Percentiles rank a stretch among this genome's conserved stretches.
Evolutionary conservation across 2,329 filamentous ascomycete genomes (phyloP).

Genomic region (Phyllosticta citrichinensis): DNA sequence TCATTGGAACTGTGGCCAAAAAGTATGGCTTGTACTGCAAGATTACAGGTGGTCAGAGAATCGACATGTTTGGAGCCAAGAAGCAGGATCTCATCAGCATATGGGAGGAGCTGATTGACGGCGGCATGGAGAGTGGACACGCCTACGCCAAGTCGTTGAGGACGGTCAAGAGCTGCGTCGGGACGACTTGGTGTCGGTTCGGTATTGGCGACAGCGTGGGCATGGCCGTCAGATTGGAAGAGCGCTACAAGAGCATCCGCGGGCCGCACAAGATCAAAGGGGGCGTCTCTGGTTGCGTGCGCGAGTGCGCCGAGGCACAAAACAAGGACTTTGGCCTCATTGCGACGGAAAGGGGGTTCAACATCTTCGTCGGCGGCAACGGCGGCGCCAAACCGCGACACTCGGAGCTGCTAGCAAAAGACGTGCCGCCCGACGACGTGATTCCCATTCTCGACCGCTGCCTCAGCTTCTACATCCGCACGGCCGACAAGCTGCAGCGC

Average conservation of each 20-base stretch:
- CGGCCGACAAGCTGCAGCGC: constrained; percentile 79
- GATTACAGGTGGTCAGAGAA: constrained; percentile 84
- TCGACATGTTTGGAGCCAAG: constrained; percentile 85
- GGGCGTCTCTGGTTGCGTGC: constrained; percentile 81
- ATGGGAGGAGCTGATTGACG: constrained; percentile 70
- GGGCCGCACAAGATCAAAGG: constrained; percentile 85
- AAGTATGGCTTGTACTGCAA: constrained; percentile 81
- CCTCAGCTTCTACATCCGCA: constrained; percentile 87
- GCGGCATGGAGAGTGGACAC: constrained; percentile 83
- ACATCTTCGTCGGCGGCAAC: constrained; percentile 84
- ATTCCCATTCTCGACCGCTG: constrained; percentile 80
- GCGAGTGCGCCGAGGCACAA: constrained; percentile 86
- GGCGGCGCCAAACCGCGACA: constrained; percentile 79
- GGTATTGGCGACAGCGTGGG: constrained; percentile 85
- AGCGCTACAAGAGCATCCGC: constrained; percentile 87
- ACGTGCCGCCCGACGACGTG: constrained; percentile 73
- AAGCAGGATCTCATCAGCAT: constrained; percentile 78
- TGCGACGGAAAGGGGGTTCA: constrained; percentile 86
- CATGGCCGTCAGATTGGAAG: constrained; percentile 78
- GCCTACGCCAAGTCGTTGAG: constrained; percentile 83
- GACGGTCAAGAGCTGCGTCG: constrained; percentile 87
- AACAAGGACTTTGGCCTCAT: constrained; percentile 92
- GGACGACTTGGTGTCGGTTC: constrained; percentile 83
- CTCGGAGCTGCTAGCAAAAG: constrained; percentile 73
- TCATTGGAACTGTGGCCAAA: constrained; percentile 74